Percentiles rank a stretch among this genome's conserved stretches.
Conservation (phyloP, 2,329 filamentous ascomycete species). For the Rhinocladiella mackenziei region DNA sequence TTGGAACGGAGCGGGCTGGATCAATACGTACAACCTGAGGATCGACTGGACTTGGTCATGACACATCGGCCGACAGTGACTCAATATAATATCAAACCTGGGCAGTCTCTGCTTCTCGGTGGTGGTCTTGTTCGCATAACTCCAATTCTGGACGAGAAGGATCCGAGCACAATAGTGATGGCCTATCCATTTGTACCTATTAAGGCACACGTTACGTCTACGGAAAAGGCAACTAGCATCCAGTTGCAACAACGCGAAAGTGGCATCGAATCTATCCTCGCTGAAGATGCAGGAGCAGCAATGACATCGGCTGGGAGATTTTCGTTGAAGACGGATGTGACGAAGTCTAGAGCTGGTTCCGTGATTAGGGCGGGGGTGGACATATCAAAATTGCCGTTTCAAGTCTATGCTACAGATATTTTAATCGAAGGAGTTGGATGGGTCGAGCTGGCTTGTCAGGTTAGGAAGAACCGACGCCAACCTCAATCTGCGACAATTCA, state of each 20-base stretch:
- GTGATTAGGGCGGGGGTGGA: conserved; percentile 62
- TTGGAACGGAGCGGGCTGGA: conserved; percentile 71
- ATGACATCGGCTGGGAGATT: conserved; percentile 72
- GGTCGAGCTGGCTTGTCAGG: conserved; percentile 81
- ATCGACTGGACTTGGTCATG: conserved; percentile 72
- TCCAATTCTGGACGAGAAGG: conserved; percentile 46
- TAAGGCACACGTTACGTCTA: conserved; percentile 69
- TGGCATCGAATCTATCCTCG: conserved; percentile 50
- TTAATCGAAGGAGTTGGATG: conserved; percentile 90
- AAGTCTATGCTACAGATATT: conserved; percentile 75
- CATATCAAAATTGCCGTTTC: conserved; percentile 61
- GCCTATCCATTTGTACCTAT: conserved; percentile 85
- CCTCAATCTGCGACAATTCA: background rate
- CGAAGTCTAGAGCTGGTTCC: conserved; percentile 69
- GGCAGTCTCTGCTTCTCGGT: conserved; percentile 76
- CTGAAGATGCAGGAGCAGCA: conserved; percentile 42
- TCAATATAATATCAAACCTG: conserved; percentile 67
- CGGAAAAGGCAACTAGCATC: conserved; percentile 71
- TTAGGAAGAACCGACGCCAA: conserved; percentile 50
- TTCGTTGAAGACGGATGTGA: conserved; percentile 75
- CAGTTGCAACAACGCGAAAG: conserved; percentile 65
- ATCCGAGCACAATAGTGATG: conserved; percentile 53
- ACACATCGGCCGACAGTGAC: conserved; percentile 67
- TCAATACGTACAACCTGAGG: conserved; percentile 62
- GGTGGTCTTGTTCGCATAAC: conserved; percentile 86